phyloP scores from a whole-genome alignment of 2,329 filamentous ascomycete genomes.

The Gyromitra esculenta region DNA sequence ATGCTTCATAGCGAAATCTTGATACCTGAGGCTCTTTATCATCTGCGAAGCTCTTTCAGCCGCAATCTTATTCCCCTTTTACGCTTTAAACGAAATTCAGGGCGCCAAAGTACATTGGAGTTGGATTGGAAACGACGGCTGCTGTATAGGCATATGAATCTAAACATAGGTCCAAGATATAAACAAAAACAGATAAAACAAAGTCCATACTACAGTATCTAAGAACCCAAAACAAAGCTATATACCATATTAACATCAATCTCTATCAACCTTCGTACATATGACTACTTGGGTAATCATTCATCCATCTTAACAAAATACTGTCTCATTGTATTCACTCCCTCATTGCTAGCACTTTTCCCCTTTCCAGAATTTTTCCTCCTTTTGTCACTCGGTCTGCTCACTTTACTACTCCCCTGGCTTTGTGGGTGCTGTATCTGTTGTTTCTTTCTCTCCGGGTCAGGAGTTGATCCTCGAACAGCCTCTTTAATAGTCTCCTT shows the following conservation, averaged over 20 bases:
- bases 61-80: too few relatives aligned
- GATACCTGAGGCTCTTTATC: too few relatives aligned
- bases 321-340: constrained; percentile 37
- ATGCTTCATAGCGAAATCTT: too few relatives aligned
- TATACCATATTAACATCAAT: neutral
- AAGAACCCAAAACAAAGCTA: neutral
- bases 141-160: neutral
- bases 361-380: constrained; percentile 18
- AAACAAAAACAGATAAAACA: neutral
- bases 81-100: too few relatives aligned
- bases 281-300: neutral
- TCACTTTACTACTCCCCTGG: constrained; percentile 23
- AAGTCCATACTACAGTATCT: neutral
- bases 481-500: constrained; percentile 60
- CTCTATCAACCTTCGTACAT: neutral
- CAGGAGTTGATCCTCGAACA: constrained; percentile 28
- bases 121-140: too few relatives aligned
- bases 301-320: constrained; percentile 39
- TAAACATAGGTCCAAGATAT: neutral
- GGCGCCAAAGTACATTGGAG: too few relatives aligned
- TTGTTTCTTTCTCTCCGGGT: neutral
- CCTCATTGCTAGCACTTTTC: constrained; percentile 7
- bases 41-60: too few relatives aligned
- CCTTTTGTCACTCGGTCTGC: constrained; percentile 25
- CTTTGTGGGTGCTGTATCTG: constrained; percentile 17